Base-by-base conservation (phyloP, 257 asterid genomes). In the Solanum paucissectum region DNA sequence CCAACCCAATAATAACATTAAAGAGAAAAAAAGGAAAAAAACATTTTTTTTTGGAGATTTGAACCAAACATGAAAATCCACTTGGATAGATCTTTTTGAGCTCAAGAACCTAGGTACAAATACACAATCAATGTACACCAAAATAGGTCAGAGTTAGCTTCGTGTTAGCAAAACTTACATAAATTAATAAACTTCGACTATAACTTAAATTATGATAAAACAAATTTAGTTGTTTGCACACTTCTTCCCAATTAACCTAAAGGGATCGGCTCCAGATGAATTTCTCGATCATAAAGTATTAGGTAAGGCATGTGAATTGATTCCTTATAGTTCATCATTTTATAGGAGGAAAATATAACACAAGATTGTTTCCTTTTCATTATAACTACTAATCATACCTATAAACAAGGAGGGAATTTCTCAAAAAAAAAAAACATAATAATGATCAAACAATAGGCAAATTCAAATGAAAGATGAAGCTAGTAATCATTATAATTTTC, bases 401-500 rank as follows among this genome's bases (percentile, higher is more conserved):
- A 66, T 73, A 88, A 58, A 62, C 46, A 83, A 64, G 87, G 88
- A 69, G 87, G 90, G 88, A 74, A 36, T 75, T 86, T 76, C 49
- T 44, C 40, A 46, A 27, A 46, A 77, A 82, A 87, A 42, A 44
- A 76, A 82, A 84, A 86, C 83, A 86, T 87, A 89, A 93, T 86
- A 89, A 89, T 89, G 74, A 40, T 74, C 82, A 79, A 85, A 84
- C 72, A 66, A 88, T 76, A 14, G 66, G 86, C 71, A 33, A 87
- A 88, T 90, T 91, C 90, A 90, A 89, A 90, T 90, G 89, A 94
- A 93, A 88, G 89, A 88, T 86, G 86, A 83, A 84, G 25, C 20
- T 46, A 46, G 69, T 18, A 37, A 81, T 90, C 66, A 88, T 90
- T 69, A 84, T 84, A 52, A 36, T 36, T 74, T 21, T 74, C 27